Evolutionary conservation across 169 alveolate genomes (phyloP).

Genomic region (Eimeria sp.): DNA sequence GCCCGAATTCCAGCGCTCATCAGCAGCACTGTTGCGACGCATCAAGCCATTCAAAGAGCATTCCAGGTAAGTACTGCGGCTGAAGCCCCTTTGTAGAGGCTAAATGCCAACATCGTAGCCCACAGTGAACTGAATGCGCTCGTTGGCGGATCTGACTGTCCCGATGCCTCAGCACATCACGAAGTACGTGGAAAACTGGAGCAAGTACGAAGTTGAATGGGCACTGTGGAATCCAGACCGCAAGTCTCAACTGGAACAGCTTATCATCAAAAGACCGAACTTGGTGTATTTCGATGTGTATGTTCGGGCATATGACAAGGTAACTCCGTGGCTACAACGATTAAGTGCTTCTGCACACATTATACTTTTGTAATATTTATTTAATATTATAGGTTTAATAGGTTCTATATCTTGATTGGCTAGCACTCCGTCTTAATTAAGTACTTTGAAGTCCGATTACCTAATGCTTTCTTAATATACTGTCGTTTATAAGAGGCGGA

Average conservation of each 20-base stretch:
- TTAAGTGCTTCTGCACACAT: neutral
- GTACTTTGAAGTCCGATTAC: no score
- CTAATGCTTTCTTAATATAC: no score
- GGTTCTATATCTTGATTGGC: no score
- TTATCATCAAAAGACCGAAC: constrained; percentile 81
- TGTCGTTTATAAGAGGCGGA: no score
- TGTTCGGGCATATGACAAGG: constrained; percentile 83
- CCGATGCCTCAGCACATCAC: constrained; percentile 74
- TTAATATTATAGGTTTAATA: no score
- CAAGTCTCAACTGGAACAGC: constrained; percentile 84
- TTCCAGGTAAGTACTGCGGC: constrained; percentile 74
- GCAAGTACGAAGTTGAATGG: constrained; percentile 87
- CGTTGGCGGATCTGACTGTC: neutral
- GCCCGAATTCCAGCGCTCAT: constrained; percentile 86
- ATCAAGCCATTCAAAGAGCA: constrained; percentile 86
- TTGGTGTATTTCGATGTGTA: constrained; percentile 85
- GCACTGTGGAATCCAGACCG: constrained; percentile 86
- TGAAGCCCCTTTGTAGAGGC: constrained; percentile 15
- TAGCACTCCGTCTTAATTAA: no score
- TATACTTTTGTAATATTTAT: no score
- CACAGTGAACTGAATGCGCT: neutral
- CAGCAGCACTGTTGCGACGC: constrained; percentile 86
- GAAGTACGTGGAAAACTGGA: constrained; percentile 86
- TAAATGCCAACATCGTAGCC: no score
- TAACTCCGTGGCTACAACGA: neutral